Evolutionary conservation across 139 green algal species (phyloP).

Genomic region (Chlamydomonas urium): DNA sequence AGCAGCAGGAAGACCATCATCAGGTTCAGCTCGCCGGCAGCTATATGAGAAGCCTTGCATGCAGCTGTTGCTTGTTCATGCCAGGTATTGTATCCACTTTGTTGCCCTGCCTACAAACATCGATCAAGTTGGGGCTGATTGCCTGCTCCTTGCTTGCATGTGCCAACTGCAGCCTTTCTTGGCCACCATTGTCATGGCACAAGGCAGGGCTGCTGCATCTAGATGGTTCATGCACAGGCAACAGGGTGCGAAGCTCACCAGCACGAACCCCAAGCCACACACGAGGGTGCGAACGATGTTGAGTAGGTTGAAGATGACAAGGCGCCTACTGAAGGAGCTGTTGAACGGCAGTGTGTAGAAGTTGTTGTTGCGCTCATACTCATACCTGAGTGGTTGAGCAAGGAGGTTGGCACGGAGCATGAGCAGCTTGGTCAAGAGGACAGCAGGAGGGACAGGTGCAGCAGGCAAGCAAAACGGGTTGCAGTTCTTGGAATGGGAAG

Average conservation of each 20-base stretch:
- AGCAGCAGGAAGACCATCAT: neutral
- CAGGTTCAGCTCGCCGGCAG: neutral
- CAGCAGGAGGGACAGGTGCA: too few species aligned
- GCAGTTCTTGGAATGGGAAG: neutral
- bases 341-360: constrained; percentile 26
- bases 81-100: neutral
- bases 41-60: neutral
- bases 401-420: neutral
- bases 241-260: constrained; percentile 15
- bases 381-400: neutral
- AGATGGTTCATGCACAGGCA: neutral
- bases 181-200: neutral
- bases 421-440: neutral
- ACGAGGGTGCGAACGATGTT: constrained; percentile 31
- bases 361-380: constrained; percentile 26
- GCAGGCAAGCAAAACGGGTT: neutral
- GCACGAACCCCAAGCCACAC: constrained; percentile 14
- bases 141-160: neutral
- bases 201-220: neutral
- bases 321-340: constrained; percentile 13
- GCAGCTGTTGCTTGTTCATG: neutral
- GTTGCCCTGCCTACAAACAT: neutral
- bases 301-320: constrained; percentile 19
- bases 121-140: neutral
- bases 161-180: too few species aligned